Evolutionary conservation across 2,329 filamentous ascomycete genomes (phyloP).

Genomic region (Diaporthe citrichinensis): DNA sequence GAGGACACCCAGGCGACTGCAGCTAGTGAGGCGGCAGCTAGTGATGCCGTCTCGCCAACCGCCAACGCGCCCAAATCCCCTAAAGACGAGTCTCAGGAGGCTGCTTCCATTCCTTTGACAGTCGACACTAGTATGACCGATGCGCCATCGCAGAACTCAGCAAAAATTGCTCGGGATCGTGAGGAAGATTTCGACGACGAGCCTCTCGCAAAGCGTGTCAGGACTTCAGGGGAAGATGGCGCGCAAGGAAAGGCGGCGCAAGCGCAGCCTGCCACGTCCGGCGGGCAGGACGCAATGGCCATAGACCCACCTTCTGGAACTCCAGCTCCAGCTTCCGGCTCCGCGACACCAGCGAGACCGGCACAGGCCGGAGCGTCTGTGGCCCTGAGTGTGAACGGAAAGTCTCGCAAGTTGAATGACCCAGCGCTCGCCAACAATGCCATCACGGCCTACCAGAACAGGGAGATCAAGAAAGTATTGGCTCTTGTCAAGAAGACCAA

Average conservation of each 20-base stretch:
- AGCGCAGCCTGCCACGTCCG: constrained; percentile 54
- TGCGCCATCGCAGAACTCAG: constrained; percentile 54
- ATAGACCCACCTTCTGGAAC: constrained; percentile 48
- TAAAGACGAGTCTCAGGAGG: constrained; percentile 53
- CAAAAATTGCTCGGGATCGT: constrained; percentile 80
- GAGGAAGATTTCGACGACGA: constrained; percentile 79
- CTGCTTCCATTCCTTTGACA: constrained; percentile 47
- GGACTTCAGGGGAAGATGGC: constrained; percentile 60
- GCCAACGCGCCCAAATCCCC: constrained; percentile 56
- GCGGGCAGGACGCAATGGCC: constrained; percentile 48
- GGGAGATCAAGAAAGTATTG: constrained; percentile 75
- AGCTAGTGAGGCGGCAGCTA: constrained; percentile 47
- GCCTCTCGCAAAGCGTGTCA: constrained; percentile 85
- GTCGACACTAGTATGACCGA: constrained; percentile 60
- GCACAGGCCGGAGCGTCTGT: constrained; percentile 47
- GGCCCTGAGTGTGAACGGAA: constrained; percentile 47
- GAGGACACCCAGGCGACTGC: constrained; percentile 47
- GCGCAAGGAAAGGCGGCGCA: constrained; percentile 60
- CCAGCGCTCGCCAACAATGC: constrained; percentile 59
- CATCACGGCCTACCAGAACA: constrained; percentile 72
- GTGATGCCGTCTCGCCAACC: constrained; percentile 54
- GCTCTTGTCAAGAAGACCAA: constrained; percentile 89
- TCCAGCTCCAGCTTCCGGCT: constrained; percentile 48
- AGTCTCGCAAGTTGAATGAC: constrained; percentile 58
- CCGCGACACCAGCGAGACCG: constrained; percentile 46